Base-by-base conservation (phyloP, 352 stramenopile species). In the Peronospora belbahrii region DNA sequence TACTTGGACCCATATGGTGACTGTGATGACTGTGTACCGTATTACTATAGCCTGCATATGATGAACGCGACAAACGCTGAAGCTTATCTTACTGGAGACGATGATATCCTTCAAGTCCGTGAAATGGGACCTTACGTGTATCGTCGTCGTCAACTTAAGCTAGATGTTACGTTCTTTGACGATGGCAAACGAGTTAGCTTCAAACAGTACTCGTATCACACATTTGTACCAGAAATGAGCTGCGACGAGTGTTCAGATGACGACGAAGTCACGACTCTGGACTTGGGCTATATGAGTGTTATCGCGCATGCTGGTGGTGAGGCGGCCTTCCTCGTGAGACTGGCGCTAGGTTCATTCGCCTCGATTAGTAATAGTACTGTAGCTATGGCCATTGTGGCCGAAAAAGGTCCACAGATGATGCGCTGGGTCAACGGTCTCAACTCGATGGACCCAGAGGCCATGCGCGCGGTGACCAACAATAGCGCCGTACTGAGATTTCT, bases 191-290 rank as follows among this genome's bases (percentile, higher is more conserved):
- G 42, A 7, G 65, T 86, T 5, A 73, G 45, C 45, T 86, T 78
- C 66, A 83, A 79, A 56, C 55, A 61, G 45, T 86, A 86, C 70
- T 75, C 61, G 47, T 81, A 82, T 65, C 71, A 84, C 63, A 77
- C 54, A 50, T 86, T 68, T 35, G 51, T 70, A n/a, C 4, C 50
- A 6, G 52, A 64, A 6, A 41, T 60, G 56, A 83, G 68, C 36
- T 89, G 78, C 47, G 38, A 48, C 10, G 62, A 40, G 6, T 89
- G 77, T 58, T 56, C 46, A 6, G 74, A 87, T 23, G 38, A 38
- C 4, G 78, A 87, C 47, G 14, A 67, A 35, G 65, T 81, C 32
- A 63, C 67, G 11, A 48, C 56, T 22, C 66, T 70, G 38, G 78
- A 89, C 50, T 32, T 63, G 22, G 71, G 66, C 2, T 89, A 89